Evolutionary conservation across 768 basidiomycete genomes (phyloP).

Genomic region (Psilocybe azurescens): DNA sequence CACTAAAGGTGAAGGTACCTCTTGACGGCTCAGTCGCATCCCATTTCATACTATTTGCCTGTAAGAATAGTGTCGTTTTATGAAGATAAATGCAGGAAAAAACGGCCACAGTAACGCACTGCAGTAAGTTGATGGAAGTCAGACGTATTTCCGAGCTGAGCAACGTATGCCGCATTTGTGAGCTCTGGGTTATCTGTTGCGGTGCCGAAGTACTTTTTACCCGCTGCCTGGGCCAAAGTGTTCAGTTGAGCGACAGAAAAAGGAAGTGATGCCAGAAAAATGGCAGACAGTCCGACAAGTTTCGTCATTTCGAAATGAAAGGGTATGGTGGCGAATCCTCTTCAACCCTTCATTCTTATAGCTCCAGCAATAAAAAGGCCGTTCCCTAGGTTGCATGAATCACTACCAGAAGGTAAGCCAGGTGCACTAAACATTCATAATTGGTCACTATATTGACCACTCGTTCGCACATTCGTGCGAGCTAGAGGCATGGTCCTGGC

Average conservation of each 20-base stretch:
- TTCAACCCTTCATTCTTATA: neutral
- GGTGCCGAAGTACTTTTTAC: constrained; percentile 54
- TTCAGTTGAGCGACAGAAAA: constrained; percentile 11
- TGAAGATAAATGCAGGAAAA: neutral
- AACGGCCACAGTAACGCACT: constrained; percentile 21
- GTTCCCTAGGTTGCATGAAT: neutral
- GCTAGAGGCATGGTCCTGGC: neutral
- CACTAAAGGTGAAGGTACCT: constrained; percentile 50
- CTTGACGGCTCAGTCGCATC: constrained; percentile 56
- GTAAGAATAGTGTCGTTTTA: neutral
- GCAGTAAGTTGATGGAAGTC: constrained; percentile 54
- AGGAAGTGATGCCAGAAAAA: neutral
- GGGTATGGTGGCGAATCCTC: neutral
- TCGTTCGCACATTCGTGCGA: constrained; percentile 12
- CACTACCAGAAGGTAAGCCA: neutral
- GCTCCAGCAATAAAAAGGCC: no score
- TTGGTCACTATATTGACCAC: neutral
- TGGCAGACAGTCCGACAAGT: neutral
- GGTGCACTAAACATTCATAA: neutral
- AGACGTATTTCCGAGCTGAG: constrained; percentile 40
- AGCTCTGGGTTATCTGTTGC: constrained; percentile 57
- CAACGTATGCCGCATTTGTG: constrained; percentile 45
- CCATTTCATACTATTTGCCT: constrained; percentile 63
- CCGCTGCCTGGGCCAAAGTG: constrained; percentile 40
- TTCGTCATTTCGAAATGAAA: constrained; percentile 3